Base-by-base conservation (phyloP, 2,329 filamentous ascomycete genomes). In the Pseudocercospora fuligena region DNA sequence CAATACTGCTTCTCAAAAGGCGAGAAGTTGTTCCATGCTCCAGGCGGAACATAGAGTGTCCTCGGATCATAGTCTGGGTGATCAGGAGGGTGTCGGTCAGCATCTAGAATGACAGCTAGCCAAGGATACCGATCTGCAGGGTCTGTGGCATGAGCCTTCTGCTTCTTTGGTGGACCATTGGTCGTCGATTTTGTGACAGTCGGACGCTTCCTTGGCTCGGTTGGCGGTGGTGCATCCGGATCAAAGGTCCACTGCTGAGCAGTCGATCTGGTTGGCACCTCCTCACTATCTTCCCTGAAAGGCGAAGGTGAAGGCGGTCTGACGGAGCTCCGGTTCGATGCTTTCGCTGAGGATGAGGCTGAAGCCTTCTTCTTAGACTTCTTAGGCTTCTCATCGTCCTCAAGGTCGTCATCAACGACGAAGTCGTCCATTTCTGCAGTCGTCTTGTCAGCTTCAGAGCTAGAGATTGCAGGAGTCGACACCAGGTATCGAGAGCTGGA, bases 1-100 rank as follows among this genome's bases (percentile, higher is more conserved):
- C 95, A 99, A 78, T 99, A 99, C 77, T 99, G 95, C 79, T 93
- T 96, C 80, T 99, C 95, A 71, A 99, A 99, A 0, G 94, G 88
- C 0, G 94, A 96, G 77, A 99, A 97, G 27, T 91, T 90, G 31
- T 82, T 81, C 89, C 90, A 97, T 0, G 93, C 92, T 36, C 84
- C 77, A 0, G 92, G 91, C 0, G 95, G 95, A 36, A 99, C 91
- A 78, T 90, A 97, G n/a, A 99, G 86, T 0, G 93, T 96, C 21
- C 92, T 87, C 8, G 93, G 92, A 74, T 99, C 94, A 73, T 94
- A 97, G 64, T 99, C 94, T 0, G 94, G 90, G 78, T 97, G 89
- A 9, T 87, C 90, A 0, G 88, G 87, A 0, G 90, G 86, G 74
- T 97, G 89, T 61, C 90, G 89, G 74, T 98, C 93, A 58, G 93